Base-by-base conservation (phyloP, 1,284 basidiomycete species). In the Volvariella surrecta region DNA sequence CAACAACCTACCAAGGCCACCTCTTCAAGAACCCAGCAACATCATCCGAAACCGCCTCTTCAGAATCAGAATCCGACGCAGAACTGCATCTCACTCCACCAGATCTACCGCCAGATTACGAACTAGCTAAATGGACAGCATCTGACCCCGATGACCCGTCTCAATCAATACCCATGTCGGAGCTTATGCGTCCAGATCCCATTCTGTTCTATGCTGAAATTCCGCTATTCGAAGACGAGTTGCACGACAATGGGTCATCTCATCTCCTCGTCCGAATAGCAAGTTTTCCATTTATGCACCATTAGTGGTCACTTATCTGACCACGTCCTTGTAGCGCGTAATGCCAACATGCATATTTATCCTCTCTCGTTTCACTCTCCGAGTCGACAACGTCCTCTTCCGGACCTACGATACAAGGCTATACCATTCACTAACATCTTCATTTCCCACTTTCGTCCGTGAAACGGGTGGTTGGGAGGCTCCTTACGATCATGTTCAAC, bases 311-410 rank as follows among this genome's bases (percentile, higher is more conserved):
- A 8, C 11, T 4, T 28, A 8, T 15, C 45, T 42, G n/a, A 40
- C 28, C 4, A 2, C 18, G 32, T 17, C 11, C 18, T 10, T 22
- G 16, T 54, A 96, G 92, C 83, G 96, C 45, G 93, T 99, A 38
- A 99, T 99, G 94, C 93, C 95, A 0, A 85, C 83, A n/a, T 95
- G 87, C 40, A 74, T 97, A 52, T 95, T 98, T 62, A 79, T 98
- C 49, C 78, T 99, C 7, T 76, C 83, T 1, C 77, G 96, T 4
- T 91, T 97, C 61, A 92, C 89, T n/a, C 71, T 99, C 3, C 79
- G 96, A 16, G 93, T 99, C 39, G 96, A 99, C 61, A 79, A 88
- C 45, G 96, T 99, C 34, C 75, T 98, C 32, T 99, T 99, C 66
- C 76, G 96, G 32, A 77, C 83, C 31, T 84, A 80, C 54, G 96